Conservation (phyloP, 2,329 filamentous ascomycete species). For the Anthostomella pinea region DNA sequence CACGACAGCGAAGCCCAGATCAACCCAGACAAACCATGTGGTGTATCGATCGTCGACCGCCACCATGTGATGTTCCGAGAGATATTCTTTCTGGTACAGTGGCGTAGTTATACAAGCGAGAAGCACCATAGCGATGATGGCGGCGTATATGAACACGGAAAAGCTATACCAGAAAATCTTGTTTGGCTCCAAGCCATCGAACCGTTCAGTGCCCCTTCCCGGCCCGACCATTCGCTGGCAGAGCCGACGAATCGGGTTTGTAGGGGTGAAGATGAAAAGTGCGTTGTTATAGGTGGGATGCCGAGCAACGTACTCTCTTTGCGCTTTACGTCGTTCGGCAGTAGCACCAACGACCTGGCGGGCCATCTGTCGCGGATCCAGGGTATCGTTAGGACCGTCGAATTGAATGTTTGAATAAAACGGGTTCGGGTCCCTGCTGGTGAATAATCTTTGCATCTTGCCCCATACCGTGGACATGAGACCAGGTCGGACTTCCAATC, state of each 20-base stretch:
- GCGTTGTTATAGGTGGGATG: constrained; percentile 93
- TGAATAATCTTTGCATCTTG: constrained; percentile 53
- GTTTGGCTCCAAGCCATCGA: constrained; percentile 87
- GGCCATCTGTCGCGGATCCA: constrained; percentile 85
- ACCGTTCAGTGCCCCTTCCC: constrained; percentile 79
- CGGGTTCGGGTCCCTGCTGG: constrained; percentile 78
- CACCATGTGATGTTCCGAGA: constrained; percentile 45
- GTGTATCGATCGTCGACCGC: constrained; percentile 49
- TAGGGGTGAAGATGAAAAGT: constrained; percentile 78
- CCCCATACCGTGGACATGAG: constrained; percentile 60
- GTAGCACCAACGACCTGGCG: constrained; percentile 84
- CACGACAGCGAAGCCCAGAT: constrained; percentile 81
- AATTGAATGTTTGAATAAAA: constrained; percentile 80
- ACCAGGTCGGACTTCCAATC: constrained; percentile 56
- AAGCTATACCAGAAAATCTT: constrained; percentile 90
- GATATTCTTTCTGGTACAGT: constrained; percentile 88
- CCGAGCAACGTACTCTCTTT: constrained; percentile 82
- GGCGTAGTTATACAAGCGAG: constrained; percentile 93
- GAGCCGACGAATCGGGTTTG: constrained; percentile 72
- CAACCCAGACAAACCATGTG: constrained; percentile 95
- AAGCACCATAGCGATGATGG: constrained; percentile 96
- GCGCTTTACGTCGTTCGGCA: constrained; percentile 78
- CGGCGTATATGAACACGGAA: constrained; percentile 88
- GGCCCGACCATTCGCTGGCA: constrained; percentile 92
- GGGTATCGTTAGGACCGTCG: constrained; percentile 69